These are phyloP conservation scores for Solanum aculeatissimum DNA, from an alignment of 305 asterid species.

Conservation along the genomic window DNA sequence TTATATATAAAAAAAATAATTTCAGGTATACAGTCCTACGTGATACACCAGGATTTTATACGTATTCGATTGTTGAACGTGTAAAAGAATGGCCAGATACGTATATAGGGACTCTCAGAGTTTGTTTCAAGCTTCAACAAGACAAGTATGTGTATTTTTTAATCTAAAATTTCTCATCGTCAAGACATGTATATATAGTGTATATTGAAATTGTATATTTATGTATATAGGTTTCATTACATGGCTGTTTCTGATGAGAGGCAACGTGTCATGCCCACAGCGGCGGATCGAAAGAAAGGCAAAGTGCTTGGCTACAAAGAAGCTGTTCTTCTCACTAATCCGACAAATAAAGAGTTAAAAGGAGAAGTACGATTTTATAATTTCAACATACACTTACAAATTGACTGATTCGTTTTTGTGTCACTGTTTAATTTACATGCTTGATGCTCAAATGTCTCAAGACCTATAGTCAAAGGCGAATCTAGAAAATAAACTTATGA, in stretches of 20 bases:
- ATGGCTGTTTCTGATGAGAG: background rate
- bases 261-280: background rate
- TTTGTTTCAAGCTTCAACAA: constrained; percentile 11
- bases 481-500: background rate
- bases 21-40: constrained; percentile 1
- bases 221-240: background rate
- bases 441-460: background rate
- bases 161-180: background rate
- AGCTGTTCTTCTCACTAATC: background rate
- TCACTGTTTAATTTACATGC: too few species aligned
- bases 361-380: background rate
- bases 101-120: background rate
- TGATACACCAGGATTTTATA: constrained; percentile 3
- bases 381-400: background rate
- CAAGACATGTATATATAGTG: too few species aligned
- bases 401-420: background rate
- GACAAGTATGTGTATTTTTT: background rate
- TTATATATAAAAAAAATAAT: background rate
- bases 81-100: background rate
- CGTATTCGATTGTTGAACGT: constrained; percentile 6
- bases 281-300: background rate
- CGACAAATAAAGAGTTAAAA: background rate
- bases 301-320: background rate
- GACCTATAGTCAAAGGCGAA: background rate
- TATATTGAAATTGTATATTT: background rate